A percentile compares a stretch with the other conserved stretches of the same genome.
Conservation (phyloP, 2,329 filamentous ascomycete genomes). For the Botrytis hyacinthi region DNA sequence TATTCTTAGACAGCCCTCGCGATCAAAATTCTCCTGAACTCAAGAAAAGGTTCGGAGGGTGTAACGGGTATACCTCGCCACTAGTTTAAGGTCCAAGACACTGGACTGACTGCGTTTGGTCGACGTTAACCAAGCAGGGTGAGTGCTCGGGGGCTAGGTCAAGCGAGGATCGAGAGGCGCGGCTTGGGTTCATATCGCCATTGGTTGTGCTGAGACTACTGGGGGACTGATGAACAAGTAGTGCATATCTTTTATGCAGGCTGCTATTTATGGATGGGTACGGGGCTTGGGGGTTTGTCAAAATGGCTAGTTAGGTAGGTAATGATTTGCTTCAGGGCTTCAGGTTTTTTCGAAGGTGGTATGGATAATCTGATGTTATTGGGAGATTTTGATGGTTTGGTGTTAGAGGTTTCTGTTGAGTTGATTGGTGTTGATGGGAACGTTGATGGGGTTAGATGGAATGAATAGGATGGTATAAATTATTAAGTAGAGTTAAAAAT, state of each 20-base stretch:
- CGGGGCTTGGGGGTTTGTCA: background rate
- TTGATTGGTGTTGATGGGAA: background rate
- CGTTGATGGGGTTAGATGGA: background rate
- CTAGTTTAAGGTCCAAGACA: background rate
- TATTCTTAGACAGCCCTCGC: background rate
- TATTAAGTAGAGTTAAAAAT: background rate
- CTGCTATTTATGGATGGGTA: constrained; percentile 1
- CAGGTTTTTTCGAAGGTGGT: background rate
- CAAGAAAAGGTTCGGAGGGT: background rate
- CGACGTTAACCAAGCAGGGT: background rate
- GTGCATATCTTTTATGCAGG: constrained; percentile 8
- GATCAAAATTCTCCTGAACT: background rate
- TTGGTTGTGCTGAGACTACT: background rate
- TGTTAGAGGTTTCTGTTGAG: background rate
- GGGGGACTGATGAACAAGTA: background rate
- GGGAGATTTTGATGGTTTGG: background rate
- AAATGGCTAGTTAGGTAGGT: background rate
- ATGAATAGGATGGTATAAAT: background rate
- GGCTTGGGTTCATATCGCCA: background rate
- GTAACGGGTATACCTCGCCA: background rate
- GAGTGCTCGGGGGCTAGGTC: background rate
- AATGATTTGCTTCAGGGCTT: background rate
- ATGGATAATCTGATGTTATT: background rate
- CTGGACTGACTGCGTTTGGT: background rate
- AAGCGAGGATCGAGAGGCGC: background rate